A percentile compares a stretch with the other conserved stretches of the same genome.
Evolutionary conservation across 2,329 filamentous ascomycete species (phyloP).

Genomic region (Arthrinium puccinioides): DNA sequence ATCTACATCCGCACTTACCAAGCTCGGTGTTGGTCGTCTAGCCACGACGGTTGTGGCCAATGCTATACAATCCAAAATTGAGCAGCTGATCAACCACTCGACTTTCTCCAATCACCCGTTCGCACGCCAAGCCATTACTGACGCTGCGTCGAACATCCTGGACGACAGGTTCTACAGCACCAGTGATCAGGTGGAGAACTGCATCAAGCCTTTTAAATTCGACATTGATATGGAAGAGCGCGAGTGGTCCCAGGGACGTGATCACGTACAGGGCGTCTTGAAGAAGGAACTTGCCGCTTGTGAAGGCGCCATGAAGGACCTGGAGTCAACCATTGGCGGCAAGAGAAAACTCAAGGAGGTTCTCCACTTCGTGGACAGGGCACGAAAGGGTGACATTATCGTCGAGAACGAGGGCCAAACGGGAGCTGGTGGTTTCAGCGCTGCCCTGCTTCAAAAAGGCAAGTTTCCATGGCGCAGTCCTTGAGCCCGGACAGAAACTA

Average conservation of each 20-base stretch:
- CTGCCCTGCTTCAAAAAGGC: conserved; percentile 79
- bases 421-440: conserved; percentile 89
- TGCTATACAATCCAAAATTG: conserved; percentile 78
- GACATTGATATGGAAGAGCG: conserved; percentile 89
- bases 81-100: conserved; percentile 68
- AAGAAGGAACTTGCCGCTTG: conserved; percentile 83
- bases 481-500: conserved; percentile 11
- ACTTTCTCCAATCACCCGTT: conserved; percentile 89
- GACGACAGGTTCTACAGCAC: conserved; percentile 96
- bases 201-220: conserved; percentile 98
- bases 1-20: conserved; percentile 82
- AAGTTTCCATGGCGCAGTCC: conserved; percentile 19
- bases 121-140: conserved; percentile 84
- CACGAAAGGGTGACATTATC: conserved; percentile 75
- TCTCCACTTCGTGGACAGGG: conserved; percentile 82
- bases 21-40: conserved; percentile 85
- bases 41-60: conserved; percentile 87
- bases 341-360: conserved; percentile 84
- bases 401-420: conserved; percentile 77
- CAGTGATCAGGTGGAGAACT: conserved; percentile 96
- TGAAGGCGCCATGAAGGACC: conserved; percentile 65
- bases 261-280: conserved; percentile 73
- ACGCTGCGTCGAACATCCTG: conserved; percentile 82
- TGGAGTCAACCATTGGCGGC: conserved; percentile 75
- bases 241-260: conserved; percentile 81